Evolutionary conservation across 176 grass and related monocot species (phyloP), one percentile per base, ranked within the genome.

Genomic region (Leersia perrieri): DNA sequence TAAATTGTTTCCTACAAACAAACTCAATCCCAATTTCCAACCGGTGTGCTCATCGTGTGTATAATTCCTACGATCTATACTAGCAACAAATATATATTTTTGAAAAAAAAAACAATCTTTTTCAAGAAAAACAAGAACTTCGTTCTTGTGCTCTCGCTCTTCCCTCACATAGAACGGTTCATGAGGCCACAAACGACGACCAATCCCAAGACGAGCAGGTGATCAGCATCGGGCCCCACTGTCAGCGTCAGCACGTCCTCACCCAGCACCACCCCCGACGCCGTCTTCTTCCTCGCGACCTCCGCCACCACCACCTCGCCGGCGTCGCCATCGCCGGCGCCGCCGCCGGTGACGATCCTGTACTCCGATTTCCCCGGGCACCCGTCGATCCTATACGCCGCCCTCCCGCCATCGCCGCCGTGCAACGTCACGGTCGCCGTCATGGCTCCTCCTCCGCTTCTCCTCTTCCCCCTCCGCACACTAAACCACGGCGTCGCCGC

Each of bases 161-260:
- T n/a, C n/a, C n/a, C 18, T 79, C 70, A 85, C 71, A 85, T 57
- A 72, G 63, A 51, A 20, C 57, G 66, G 60, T 70, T 87, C 61
- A 94, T 88, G 4, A 97, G 91, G 62, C 84, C 92, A 47, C 86
- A 84, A 27, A 94, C 89, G 7, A 92, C 87, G 4, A 97, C 72
- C 49, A 94, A 18, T 5, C 91, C 85, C 36, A 94, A 66, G 1
- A 88, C 73, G 40, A 97, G 89, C 33, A 93, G 76, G 53, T 91
- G 89, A 84, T 97, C 87, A 55, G 11, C 75, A 33, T 49, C 89
- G 9, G 87, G 30, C 30, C 79, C 89, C 31, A 94, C 82, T 20
- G 31, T 88, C 71, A 97, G 87, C 41, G 70, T 80, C 42, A 94
- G 49, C 0, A 97, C 94, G 62, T 97, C 94, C 33, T 90, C 79